A percentile compares a stretch with the other conserved stretches of the same genome.
These are phyloP conservation scores for Casuarina glauca DNA, from an alignment of 306 rosid genomes.

Conservation along the genomic window DNA sequence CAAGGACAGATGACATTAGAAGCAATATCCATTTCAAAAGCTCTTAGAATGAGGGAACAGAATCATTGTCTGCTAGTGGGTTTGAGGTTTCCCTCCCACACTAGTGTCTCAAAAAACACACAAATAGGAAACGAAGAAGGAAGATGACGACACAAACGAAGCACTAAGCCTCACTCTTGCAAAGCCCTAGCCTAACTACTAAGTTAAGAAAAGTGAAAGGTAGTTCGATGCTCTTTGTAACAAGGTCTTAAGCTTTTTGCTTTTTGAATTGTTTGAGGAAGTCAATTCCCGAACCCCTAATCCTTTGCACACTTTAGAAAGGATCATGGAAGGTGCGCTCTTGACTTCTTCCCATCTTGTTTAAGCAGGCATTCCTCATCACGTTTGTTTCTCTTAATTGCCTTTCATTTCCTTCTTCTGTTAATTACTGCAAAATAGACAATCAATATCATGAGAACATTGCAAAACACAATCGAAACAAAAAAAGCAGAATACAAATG, in stretches of 20 bases:
- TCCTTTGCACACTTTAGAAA: conserved; percentile 39
- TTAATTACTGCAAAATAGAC: conserved; percentile 34
- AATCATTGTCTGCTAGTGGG: conserved; percentile 19
- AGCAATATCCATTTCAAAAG: conserved; percentile 37
- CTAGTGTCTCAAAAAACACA: conserved; percentile 29
- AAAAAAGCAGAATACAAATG: background rate
- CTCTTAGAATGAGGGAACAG: conserved; percentile 12
- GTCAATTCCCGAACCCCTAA: conserved; percentile 99
- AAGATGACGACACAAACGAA: conserved; percentile 28
- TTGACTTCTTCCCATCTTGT: conserved; percentile 72
- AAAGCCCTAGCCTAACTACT: conserved; percentile 28
- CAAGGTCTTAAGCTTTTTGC: conserved; percentile 35
- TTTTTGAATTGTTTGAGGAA: conserved; percentile 44
- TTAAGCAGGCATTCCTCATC: conserved; percentile 41
- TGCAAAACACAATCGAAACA: background rate
- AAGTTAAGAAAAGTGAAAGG: conserved; percentile 24
- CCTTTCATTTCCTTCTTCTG: conserved; percentile 30
- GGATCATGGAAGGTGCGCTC: conserved; percentile 92
- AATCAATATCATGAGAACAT: background rate
- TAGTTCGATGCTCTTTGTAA: conserved; percentile 11
- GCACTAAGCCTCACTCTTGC: conserved; percentile 31
- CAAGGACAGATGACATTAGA: conserved; percentile 11
- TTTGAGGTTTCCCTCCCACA: conserved; percentile 17
- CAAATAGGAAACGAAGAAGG: conserved; percentile 21
- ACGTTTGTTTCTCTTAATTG: conserved; percentile 19